Conservation (phyloP, 352 stramenopile species). For the Phytophthora sojae region DNA sequence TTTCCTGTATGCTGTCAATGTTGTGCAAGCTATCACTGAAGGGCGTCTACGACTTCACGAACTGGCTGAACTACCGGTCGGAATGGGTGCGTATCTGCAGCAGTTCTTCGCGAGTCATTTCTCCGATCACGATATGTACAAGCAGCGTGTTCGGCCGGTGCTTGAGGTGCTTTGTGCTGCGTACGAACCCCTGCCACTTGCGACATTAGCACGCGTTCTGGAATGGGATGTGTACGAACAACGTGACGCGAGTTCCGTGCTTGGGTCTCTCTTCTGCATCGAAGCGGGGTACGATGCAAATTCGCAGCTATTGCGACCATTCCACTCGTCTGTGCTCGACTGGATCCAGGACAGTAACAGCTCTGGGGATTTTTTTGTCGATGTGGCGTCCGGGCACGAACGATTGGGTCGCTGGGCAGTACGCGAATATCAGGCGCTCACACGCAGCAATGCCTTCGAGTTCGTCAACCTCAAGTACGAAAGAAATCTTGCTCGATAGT, state of each 20-base stretch:
- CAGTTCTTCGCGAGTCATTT: slow-evolving; percentile 83
- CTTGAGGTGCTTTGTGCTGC: slow-evolving; percentile 76
- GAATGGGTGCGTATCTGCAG: slow-evolving; percentile 71
- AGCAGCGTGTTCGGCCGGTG: slow-evolving; percentile 63
- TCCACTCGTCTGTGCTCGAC: slow-evolving; percentile 79
- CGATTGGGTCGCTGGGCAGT: slow-evolving; percentile 67
- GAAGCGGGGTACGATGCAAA: slow-evolving; percentile 41
- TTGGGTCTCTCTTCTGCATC: slow-evolving; percentile 70
- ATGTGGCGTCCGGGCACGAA: slow-evolving; percentile 64
- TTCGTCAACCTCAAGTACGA: slow-evolving; percentile 80
- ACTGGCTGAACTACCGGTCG: slow-evolving; percentile 61
- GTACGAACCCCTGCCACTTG: slow-evolving; percentile 63
- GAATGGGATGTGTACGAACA: slow-evolving; percentile 68
- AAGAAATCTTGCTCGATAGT: neutral
- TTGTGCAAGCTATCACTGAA: slow-evolving; percentile 70
- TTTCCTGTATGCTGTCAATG: slow-evolving; percentile 82
- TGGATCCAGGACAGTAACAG: slow-evolving; percentile 69
- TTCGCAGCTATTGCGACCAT: slow-evolving; percentile 50
- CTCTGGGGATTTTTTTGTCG: slow-evolving; percentile 59
- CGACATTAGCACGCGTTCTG: slow-evolving; percentile 57
- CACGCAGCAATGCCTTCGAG: slow-evolving; percentile 55
- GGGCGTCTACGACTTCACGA: slow-evolving; percentile 57
- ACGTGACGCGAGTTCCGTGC: slow-evolving; percentile 55
- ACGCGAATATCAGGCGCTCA: slow-evolving; percentile 59
- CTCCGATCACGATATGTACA: slow-evolving; percentile 52